Evolutionary conservation across 768 basidiomycete species (phyloP).

Genomic region (Lactifluus subvellereus): DNA sequence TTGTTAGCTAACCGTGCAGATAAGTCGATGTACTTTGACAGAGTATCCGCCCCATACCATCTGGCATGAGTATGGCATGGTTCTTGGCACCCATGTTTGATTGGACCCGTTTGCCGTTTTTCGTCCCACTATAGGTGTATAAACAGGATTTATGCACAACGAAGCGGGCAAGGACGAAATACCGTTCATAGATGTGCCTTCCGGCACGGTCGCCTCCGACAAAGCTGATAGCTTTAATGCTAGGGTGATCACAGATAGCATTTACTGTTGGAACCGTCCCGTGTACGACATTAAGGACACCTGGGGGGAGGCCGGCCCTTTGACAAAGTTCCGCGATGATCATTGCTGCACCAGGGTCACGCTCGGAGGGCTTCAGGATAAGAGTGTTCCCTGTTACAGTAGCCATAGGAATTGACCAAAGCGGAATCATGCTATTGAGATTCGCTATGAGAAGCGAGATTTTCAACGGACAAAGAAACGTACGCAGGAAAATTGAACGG

Average conservation of each 20-base stretch:
- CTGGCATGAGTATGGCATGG: constrained; percentile 88
- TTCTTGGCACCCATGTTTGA: constrained; percentile 96
- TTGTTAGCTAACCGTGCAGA: constrained; percentile 63
- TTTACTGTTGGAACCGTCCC: constrained; percentile 89
- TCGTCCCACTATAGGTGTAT: constrained; percentile 54
- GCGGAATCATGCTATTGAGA: constrained; percentile 75
- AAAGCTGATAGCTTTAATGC: constrained; percentile 92
- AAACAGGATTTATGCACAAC: constrained; percentile 12
- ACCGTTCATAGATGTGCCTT: constrained; percentile 89
- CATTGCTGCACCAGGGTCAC: constrained; percentile 96
- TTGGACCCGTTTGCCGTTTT: constrained; percentile 66
- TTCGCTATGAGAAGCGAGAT: not conserved
- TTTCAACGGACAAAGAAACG: constrained; percentile 28
- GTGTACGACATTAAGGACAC: constrained; percentile 90
- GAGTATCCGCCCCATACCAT: constrained; percentile 49
- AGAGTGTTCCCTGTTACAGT: constrained; percentile 89
- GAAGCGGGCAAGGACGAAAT: not conserved
- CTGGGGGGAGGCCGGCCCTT: constrained; percentile 77
- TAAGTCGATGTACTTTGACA: not conserved
- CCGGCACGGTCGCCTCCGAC: constrained; percentile 94
- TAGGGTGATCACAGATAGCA: constrained; percentile 85
- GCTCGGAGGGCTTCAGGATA: constrained; percentile 91
- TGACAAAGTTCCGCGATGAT: constrained; percentile 95
- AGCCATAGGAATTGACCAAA: constrained; percentile 94
- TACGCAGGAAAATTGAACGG: constrained; percentile 92